A percentile compares a stretch with the other conserved stretches of the same genome.
Evolutionary conservation across 257 asterid genomes (phyloP).

Genomic region (Nemophila menziesii): DNA sequence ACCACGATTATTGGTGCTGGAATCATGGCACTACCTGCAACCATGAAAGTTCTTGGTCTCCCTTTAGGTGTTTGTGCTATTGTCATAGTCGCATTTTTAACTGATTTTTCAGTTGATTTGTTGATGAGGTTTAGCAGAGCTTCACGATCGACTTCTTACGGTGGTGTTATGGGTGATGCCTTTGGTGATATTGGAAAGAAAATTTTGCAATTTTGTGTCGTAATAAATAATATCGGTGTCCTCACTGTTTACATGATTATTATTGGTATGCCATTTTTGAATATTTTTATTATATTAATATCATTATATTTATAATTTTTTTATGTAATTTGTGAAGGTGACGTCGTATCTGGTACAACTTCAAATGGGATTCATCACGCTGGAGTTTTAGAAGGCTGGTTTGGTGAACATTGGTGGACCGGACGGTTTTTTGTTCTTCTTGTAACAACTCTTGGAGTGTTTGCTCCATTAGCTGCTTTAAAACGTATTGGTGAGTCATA

Average conservation of each 20-base stretch:
- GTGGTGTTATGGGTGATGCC: slow-evolving; percentile 36
- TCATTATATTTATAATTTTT: too few relatives aligned
- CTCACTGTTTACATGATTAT: slow-evolving; percentile 54
- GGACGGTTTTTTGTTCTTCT: slow-evolving; percentile 33
- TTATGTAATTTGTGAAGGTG: slow-evolving; percentile 41
- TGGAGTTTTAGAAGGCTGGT: slow-evolving; percentile 51
- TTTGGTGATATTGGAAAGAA: slow-evolving; percentile 37
- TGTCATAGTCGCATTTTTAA: slow-evolving; percentile 33
- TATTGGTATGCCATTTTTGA: slow-evolving; percentile 23
- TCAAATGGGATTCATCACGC: slow-evolving; percentile 38
- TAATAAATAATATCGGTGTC: slow-evolving; percentile 41
- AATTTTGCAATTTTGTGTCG: slow-evolving; percentile 30
- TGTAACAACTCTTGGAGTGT: slow-evolving; percentile 28
- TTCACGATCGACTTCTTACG: slow-evolving; percentile 35
- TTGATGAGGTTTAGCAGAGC: slow-evolving; percentile 34
- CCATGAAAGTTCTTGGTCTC: slow-evolving; percentile 60
- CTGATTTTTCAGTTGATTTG: slow-evolving; percentile 29
- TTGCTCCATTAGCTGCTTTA: slow-evolving; percentile 34
- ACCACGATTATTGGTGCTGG: slow-evolving; percentile 64
- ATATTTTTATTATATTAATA: too few relatives aligned
- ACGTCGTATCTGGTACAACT: slow-evolving; percentile 47
- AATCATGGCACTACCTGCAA: slow-evolving; percentile 60
- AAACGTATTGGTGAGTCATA: slow-evolving; percentile 52
- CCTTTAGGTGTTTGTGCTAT: slow-evolving; percentile 31
- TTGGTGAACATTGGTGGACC: slow-evolving; percentile 56